Conservation (phyloP, 371 early-diverging fungal species). For the Nematocida sp. region DNA sequence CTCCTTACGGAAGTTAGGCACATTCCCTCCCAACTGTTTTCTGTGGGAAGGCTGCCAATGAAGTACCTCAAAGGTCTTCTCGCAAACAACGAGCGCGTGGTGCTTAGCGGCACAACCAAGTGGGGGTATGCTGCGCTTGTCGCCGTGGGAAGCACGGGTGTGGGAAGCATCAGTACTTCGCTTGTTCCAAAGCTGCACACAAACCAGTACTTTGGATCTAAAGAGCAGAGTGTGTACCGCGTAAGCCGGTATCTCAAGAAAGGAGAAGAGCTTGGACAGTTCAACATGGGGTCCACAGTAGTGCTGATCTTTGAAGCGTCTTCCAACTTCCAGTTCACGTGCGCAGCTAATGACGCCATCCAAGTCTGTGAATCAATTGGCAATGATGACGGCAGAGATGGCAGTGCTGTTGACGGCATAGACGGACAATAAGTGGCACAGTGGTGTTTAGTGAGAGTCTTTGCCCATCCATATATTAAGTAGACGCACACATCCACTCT, state of each 20-base stretch:
- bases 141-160: conserved; percentile 41
- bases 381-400: no score
- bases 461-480: no score
- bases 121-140: conserved; percentile 3
- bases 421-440: no score
- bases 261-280: conserved; percentile 23
- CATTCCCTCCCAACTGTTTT: conserved; percentile 25
- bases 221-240: neutral
- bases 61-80: conserved; percentile 21
- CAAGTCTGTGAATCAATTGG: conserved; percentile 18
- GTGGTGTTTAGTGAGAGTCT: no score
- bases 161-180: conserved; percentile 26
- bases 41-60: conserved; percentile 29
- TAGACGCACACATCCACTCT: no score
- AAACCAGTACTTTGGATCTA: neutral
- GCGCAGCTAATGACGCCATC: neutral
- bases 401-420: no score
- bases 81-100: conserved; percentile 33
- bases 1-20: neutral
- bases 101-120: neutral
- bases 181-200: conserved; percentile 7
- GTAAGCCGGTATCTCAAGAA: neutral
- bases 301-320: conserved; percentile 31
- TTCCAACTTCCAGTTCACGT: neutral
- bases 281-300: conserved; percentile 39